Conservation (phyloP, 139 green algal genomes). For the Micractinium sp. region DNA sequence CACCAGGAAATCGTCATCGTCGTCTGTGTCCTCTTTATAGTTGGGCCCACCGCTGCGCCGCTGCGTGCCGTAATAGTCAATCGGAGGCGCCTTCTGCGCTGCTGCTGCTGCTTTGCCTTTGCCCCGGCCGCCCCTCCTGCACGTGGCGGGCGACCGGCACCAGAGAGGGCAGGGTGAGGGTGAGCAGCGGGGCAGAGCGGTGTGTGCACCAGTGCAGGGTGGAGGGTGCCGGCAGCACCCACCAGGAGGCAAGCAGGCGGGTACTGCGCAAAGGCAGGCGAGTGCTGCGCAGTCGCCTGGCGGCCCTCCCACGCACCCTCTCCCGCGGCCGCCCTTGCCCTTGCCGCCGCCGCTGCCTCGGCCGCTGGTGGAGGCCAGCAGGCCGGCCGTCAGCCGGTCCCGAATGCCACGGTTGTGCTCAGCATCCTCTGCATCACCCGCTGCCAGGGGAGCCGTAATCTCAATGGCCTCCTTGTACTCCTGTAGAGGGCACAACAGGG, state of each 20-base stretch:
- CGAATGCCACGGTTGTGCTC: conserved; percentile 36
- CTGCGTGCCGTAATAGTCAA: neutral
- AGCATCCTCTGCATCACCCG: conserved; percentile 16
- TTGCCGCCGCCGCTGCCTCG: neutral
- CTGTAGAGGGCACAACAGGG: neutral
- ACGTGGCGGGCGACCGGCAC: no score
- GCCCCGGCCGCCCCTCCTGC: neutral
- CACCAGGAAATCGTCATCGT: neutral
- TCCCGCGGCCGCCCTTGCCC: conserved; percentile 4
- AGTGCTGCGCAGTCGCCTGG: neutral
- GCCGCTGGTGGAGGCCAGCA: conserved; percentile 15
- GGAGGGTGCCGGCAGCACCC: no score
- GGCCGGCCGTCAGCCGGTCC: conserved; percentile 23
- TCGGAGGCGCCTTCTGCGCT: neutral
- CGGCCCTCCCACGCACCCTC: neutral
- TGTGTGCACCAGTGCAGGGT: neutral
- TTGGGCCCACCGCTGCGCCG: neutral
- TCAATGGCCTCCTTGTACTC: conserved; percentile 47
- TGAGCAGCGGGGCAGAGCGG: no score
- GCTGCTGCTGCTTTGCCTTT: neutral
- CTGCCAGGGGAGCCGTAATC: neutral
- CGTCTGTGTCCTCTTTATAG: conserved; percentile 1
- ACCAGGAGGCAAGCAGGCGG: neutral
- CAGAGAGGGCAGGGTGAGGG: no score
- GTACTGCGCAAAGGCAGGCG: neutral